Percentiles rank a stretch among this genome's conserved stretches.
Evolutionary conservation across 768 basidiomycete genomes (phyloP).

Genomic region (Tricholoma sp.): DNA sequence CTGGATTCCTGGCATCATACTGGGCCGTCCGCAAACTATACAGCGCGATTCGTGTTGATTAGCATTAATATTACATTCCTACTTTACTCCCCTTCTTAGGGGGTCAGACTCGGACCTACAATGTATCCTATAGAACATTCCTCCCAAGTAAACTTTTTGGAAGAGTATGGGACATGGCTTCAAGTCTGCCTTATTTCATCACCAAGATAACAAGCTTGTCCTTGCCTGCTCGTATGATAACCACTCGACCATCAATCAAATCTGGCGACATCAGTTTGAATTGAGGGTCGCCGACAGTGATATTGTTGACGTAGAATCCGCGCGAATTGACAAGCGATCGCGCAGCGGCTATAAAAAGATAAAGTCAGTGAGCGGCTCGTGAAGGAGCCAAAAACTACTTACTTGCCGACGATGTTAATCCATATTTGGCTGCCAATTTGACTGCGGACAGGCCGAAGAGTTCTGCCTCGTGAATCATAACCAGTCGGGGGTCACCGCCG

Average conservation of each 20-base stretch:
- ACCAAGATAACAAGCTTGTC: constrained; percentile 60
- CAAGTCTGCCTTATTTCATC: not conserved
- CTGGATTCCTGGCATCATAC: constrained; percentile 87
- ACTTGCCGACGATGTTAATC: constrained; percentile 63
- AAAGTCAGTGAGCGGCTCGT: not conserved
- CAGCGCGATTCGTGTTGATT: constrained; percentile 75
- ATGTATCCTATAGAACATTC: not conserved
- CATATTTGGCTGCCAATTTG: constrained; percentile 56
- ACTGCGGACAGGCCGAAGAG: constrained; percentile 48
- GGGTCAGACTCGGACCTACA: not conserved
- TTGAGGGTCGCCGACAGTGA: constrained; percentile 44
- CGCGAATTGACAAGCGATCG: constrained; percentile 54
- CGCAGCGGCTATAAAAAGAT: constrained; percentile 51
- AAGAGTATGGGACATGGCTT: not conserved
- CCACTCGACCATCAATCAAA: constrained; percentile 58
- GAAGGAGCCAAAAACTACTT: constrained; percentile 19
- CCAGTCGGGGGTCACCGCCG: constrained; percentile 58
- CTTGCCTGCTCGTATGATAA: constrained; percentile 70
- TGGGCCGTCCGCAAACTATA: constrained; percentile 89
- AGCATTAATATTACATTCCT: constrained; percentile 4
- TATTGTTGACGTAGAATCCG: constrained; percentile 72
- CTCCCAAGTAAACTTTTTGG: not conserved
- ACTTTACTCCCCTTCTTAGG: not conserved
- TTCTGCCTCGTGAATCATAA: constrained; percentile 43
- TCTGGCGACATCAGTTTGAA: constrained; percentile 36